Conservation (phyloP, 805 yeast species). For the Lipomyces kockii region DNA sequence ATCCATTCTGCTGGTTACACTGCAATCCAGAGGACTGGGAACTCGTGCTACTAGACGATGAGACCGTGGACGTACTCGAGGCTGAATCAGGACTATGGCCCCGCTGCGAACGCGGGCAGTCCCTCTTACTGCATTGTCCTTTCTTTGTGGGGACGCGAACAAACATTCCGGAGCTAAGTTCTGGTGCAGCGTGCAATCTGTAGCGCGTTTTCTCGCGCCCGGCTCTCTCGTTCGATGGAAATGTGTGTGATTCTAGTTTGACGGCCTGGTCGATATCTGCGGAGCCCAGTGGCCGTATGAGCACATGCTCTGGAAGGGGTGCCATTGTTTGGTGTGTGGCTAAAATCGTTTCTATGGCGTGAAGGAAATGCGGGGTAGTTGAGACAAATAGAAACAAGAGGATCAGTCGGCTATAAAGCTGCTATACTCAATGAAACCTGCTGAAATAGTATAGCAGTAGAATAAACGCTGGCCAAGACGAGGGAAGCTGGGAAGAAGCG, state of each 20-base stretch:
- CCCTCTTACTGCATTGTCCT: slow-evolving; percentile 43
- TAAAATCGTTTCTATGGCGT: background rate
- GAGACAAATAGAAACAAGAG: background rate
- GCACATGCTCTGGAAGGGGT: slow-evolving; percentile 59
- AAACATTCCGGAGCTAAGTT: slow-evolving; percentile 85
- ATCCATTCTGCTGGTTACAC: background rate
- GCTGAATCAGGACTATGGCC: slow-evolving; percentile 11
- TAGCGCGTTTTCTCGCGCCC: slow-evolving; percentile 65
- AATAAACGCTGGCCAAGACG: background rate
- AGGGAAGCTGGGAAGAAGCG: background rate
- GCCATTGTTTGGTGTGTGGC: slow-evolving; percentile 15
- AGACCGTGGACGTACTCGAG: slow-evolving; percentile 9
- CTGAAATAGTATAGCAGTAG: background rate
- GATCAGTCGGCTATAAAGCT: background rate
- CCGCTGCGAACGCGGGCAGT: background rate
- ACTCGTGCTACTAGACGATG: slow-evolving; percentile 33
- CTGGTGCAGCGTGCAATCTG: slow-evolving; percentile 83
- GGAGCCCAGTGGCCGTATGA: slow-evolving; percentile 77
- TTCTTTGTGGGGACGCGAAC: slow-evolving; percentile 62
- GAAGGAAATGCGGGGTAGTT: background rate
- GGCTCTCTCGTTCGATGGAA: slow-evolving; percentile 72
- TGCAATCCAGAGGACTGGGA: slow-evolving; percentile 18
- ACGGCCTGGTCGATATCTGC: slow-evolving; percentile 69
- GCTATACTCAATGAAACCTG: background rate
- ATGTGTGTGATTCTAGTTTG: slow-evolving; percentile 68